These are phyloP conservation scores for Silene noctiflora DNA, from an alignment of 179 eudicot species.

Conservation along the genomic window DNA sequence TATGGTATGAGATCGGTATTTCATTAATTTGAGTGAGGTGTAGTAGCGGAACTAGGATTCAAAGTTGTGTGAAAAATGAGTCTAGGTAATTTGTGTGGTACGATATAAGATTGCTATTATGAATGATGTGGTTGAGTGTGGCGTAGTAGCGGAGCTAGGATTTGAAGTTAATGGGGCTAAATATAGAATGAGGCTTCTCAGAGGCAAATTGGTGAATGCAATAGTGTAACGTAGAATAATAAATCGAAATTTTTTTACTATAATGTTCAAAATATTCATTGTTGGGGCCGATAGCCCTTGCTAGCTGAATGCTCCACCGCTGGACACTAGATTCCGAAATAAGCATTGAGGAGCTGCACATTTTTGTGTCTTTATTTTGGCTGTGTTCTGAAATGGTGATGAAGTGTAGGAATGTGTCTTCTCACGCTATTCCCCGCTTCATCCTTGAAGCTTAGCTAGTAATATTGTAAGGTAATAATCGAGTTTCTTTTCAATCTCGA, in stretches of 20 bases:
- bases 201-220: background rate
- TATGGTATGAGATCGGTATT: background rate
- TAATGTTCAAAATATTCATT: background rate
- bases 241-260: background rate
- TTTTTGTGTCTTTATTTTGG: too few species aligned
- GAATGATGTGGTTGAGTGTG: too few species aligned
- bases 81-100: background rate
- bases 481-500: too few species aligned
- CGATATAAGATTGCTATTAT: background rate
- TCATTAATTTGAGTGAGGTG: background rate
- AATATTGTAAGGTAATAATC: too few species aligned
- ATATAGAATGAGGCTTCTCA: background rate
- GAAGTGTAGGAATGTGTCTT: too few species aligned
- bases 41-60: background rate
- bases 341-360: background rate
- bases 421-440: background rate
- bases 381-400: too few species aligned
- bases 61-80: background rate
- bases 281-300: background rate
- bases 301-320: background rate
- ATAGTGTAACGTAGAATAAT: background rate
- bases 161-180: background rate
- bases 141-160: background rate
- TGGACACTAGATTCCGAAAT: background rate
- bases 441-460: background rate